Evolutionary conservation across 345 rosid genomes (phyloP).

Genomic region (Ailanthus altissimus): DNA sequence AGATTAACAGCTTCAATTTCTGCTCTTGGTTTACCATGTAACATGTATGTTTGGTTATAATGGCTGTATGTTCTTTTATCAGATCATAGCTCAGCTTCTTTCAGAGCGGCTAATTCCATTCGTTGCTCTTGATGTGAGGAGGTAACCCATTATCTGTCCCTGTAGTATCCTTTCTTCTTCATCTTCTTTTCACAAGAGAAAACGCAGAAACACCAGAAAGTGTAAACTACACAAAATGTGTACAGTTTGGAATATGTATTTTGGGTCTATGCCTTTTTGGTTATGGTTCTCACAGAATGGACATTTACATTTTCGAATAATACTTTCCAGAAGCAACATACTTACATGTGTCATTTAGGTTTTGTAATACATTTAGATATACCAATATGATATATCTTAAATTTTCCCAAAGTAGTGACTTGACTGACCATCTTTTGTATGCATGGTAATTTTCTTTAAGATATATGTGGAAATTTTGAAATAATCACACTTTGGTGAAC

Average conservation of each 20-base stretch:
- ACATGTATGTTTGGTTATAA: constrained; percentile 9
- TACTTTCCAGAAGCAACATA: background rate
- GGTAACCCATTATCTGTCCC: constrained; percentile 41
- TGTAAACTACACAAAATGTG: background rate
- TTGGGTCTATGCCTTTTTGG: background rate
- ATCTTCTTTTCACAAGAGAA: background rate
- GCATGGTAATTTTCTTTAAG: background rate
- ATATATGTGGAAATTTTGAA: background rate
- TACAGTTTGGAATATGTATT: too few relatives aligned
- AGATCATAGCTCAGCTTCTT: constrained; percentile 99
- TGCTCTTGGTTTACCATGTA: background rate
- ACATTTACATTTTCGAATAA: background rate
- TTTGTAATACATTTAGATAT: background rate
- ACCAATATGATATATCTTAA: background rate
- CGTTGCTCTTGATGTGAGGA: constrained; percentile 94
- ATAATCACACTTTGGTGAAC: background rate
- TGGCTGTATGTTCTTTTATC: constrained; percentile 26
- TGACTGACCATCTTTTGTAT: background rate
- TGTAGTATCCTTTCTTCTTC: background rate
- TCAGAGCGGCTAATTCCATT: constrained; percentile 96
- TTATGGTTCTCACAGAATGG: background rate
- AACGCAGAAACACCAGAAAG: background rate
- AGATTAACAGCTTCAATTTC: constrained; percentile 2
- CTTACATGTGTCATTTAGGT: background rate
- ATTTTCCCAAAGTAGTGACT: background rate